These are phyloP conservation scores for Debaryomyces psychrophilus DNA, from an alignment of 1,139 yeast genomes.

Conservation along the genomic window DNA sequence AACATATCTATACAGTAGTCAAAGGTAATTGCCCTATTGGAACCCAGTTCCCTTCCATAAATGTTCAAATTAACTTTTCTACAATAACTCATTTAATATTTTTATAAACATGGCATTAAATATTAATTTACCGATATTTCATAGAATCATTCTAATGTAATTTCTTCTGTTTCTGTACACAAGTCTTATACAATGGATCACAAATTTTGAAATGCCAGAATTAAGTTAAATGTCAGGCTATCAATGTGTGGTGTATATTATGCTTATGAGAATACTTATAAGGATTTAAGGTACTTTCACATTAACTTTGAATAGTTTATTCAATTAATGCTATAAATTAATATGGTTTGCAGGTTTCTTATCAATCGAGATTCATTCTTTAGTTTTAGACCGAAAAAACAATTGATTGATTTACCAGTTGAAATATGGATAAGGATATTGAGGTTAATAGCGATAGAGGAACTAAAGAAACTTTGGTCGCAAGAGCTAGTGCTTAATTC, in stretches of 20 bases:
- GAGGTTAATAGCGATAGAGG: conserved; percentile 1
- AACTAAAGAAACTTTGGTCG: conserved; percentile 7
- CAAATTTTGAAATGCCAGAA: not conserved
- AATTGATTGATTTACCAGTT: conserved; percentile 8
- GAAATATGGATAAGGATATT: conserved; percentile 10
- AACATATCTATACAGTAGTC: too few relatives aligned
- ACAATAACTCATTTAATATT: too few relatives aligned
- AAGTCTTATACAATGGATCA: not conserved
- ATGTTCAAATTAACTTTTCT: too few relatives aligned
- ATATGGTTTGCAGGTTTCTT: not conserved
- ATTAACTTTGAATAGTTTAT: not conserved
- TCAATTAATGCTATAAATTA: not conserved
- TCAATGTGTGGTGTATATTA: not conserved
- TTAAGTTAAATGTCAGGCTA: not conserved
- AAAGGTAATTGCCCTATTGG: too few relatives aligned
- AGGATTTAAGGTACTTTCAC: not conserved
- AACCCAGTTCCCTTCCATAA: too few relatives aligned
- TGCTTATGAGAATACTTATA: not conserved
- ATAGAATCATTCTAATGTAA: too few relatives aligned
- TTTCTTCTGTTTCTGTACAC: not conserved
- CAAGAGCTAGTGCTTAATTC: conserved; percentile 5
- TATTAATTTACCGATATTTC: too few relatives aligned
- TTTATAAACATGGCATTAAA: too few relatives aligned
- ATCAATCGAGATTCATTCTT: not conserved
- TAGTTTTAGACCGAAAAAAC: not conserved